phyloP scores from a whole-genome alignment of 2,329 filamentous ascomycete genomes.

The Cladophialophora exuberans region DNA sequence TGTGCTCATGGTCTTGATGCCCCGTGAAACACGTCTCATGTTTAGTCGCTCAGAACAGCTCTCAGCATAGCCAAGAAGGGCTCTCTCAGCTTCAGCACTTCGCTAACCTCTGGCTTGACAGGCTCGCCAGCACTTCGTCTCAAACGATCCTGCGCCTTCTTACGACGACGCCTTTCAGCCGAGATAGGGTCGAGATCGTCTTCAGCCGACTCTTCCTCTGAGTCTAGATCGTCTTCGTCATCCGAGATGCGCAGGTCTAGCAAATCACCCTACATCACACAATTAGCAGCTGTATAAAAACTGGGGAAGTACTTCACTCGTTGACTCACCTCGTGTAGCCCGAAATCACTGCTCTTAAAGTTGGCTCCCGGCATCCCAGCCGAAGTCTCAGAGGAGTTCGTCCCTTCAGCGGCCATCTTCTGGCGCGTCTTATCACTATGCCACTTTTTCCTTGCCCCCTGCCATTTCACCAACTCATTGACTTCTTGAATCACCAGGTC shows the following conservation, averaged over 20 bases:
- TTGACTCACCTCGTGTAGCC: slow-evolving; percentile 70
- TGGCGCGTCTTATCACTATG: slow-evolving; percentile 96
- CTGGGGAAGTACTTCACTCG: background rate
- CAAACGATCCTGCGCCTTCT: slow-evolving; percentile 77
- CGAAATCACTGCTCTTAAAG: slow-evolving; percentile 86
- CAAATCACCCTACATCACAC: slow-evolving; percentile 64
- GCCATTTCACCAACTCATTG: slow-evolving; percentile 85
- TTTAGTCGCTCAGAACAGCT: slow-evolving; percentile 74
- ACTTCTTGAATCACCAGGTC: slow-evolving; percentile 77
- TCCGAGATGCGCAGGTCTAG: slow-evolving; percentile 84
- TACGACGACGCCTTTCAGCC: slow-evolving; percentile 77
- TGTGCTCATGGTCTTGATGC: background rate
- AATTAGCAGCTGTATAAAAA: background rate
- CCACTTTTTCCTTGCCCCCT: slow-evolving; percentile 95
- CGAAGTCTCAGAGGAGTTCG: slow-evolving; percentile 39
- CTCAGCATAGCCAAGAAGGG: slow-evolving; percentile 82
- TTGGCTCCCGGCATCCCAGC: slow-evolving; percentile 56
- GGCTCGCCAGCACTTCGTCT: slow-evolving; percentile 82
- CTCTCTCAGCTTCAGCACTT: slow-evolving; percentile 78
- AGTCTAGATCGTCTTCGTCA: slow-evolving; percentile 64
- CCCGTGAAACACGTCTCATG: background rate
- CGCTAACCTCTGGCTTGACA: slow-evolving; percentile 74
- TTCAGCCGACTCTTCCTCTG: slow-evolving; percentile 68
- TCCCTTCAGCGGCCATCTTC: slow-evolving; percentile 92
- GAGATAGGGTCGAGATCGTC: slow-evolving; percentile 86